A percentile compares a stretch with the other conserved stretches of the same genome.
These are phyloP conservation scores for Fusarium hostae DNA, from an alignment of 2,329 filamentous ascomycete genomes.

Conservation along the genomic window DNA sequence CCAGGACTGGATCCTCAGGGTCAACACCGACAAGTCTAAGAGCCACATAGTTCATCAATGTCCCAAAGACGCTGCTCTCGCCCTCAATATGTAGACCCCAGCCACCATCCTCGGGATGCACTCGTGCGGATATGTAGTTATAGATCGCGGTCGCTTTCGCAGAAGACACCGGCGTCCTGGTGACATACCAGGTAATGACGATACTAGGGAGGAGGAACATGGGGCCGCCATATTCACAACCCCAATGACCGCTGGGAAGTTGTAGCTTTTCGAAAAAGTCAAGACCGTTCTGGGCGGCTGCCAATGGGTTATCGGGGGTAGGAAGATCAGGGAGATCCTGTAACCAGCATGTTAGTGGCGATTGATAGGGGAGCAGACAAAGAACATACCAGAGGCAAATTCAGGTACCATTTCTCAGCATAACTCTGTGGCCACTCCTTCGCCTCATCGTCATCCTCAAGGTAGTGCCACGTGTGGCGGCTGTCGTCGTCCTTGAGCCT, in stretches of 20 bases:
- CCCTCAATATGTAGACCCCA: slow-evolving; percentile 98
- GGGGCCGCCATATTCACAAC: slow-evolving; percentile 95
- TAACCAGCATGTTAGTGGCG: slow-evolving; percentile 6
- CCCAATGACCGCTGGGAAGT: slow-evolving; percentile 91
- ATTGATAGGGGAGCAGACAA: background rate
- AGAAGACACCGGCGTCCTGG: slow-evolving; percentile 84
- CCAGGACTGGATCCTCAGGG: slow-evolving; percentile 84
- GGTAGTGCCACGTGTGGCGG: slow-evolving; percentile 93
- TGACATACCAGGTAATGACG: slow-evolving; percentile 88
- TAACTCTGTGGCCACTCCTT: slow-evolving; percentile 85
- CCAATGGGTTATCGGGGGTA: slow-evolving; percentile 75
- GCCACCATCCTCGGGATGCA: slow-evolving; percentile 88
- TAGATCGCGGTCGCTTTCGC: slow-evolving; percentile 88
- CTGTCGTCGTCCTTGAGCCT: slow-evolving; percentile 84
- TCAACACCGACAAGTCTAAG: slow-evolving; percentile 85
- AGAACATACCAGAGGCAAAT: slow-evolving; percentile 75
- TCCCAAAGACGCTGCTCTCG: slow-evolving; percentile 92
- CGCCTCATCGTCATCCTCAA: slow-evolving; percentile 76
- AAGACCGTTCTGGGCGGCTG: slow-evolving; percentile 84
- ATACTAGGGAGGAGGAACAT: slow-evolving; percentile 94
- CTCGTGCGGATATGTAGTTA: slow-evolving; percentile 88
- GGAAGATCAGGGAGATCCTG: slow-evolving; percentile 81
- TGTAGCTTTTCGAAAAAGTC: slow-evolving; percentile 91
- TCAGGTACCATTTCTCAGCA: slow-evolving; percentile 91
- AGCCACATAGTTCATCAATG: slow-evolving; percentile 84